Base-by-base conservation (phyloP, 1,284 basidiomycete genomes). In the Ceratobasidium sp. region DNA sequence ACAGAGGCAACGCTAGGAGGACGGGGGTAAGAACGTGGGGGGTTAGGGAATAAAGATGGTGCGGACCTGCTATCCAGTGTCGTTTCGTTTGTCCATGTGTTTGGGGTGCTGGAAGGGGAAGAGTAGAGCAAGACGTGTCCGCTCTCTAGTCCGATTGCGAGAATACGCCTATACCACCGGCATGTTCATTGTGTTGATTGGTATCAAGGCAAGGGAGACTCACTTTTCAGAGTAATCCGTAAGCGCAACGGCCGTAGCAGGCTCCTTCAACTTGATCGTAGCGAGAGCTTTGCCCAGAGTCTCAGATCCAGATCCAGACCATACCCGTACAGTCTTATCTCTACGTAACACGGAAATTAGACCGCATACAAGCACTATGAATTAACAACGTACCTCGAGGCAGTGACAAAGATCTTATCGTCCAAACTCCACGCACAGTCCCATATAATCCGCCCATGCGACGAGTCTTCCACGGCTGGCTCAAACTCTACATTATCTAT, bases 381-480 rank as follows among this genome's bases (percentile, higher is more conserved):
- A 26, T 21, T 18, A 35, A 3, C 26, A 18, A 26, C 63, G 4
- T 41, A 54, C 50, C 98, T 87, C 5, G 96, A 96, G 0, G 95
- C 96, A 0, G 98, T 99, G 1, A 89, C 95, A 80, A 99, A 99
- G 6, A 90, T 78, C n/a, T 52, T 46, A 73, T 89, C 86, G 4
- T 88, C 88, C 76, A 92, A 78, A 0, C 90, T 85, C 94, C 96
- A 99, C 26, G 89, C 88, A 78, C 91, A 93, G 80, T 99, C 98
- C 94, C 98, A 97, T 47, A 99, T 92, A 79, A 99, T 98, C 38
- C 98, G 88, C 0, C 88, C 87, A 81, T 99, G 97, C 0, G 94
- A 90, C 80, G 94, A 95, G 76, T 96, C 89, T 9, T 88, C 86
- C 4, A 88, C 87, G 14, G 90, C 77, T 0, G 90, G 87, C 16